Percentiles rank a stretch among this genome's conserved stretches.
These are phyloP conservation scores for Sicyos baderoa DNA, from an alignment of 306 rosid genomes.

Conservation along the genomic window DNA sequence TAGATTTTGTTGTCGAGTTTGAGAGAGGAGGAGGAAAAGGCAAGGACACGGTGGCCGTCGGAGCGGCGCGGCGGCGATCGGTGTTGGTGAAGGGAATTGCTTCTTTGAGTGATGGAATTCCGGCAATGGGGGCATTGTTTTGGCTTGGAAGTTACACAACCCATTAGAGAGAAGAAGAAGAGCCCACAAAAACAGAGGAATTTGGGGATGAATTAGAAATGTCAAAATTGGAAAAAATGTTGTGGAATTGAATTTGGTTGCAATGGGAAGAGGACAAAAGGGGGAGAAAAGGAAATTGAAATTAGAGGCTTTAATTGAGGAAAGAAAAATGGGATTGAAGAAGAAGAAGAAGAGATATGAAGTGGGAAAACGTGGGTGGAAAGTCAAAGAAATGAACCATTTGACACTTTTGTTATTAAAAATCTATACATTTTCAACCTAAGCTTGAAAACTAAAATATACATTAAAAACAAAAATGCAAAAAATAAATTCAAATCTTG, in stretches of 20 bases:
- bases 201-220: too few species aligned
- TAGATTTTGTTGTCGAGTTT: conserved; percentile 25
- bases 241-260: background rate
- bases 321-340: background rate
- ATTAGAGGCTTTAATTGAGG: conserved; percentile 2
- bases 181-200: background rate
- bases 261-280: conserved; percentile 4
- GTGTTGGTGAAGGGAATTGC: conserved; percentile 68
- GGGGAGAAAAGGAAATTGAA: background rate
- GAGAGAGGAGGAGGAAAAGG: conserved; percentile 73
- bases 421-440: too few species aligned
- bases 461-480: too few species aligned
- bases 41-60: conserved; percentile 62
- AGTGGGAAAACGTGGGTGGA: background rate
- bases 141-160: conserved; percentile 78
- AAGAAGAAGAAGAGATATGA: background rate
- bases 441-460: too few species aligned
- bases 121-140: conserved; percentile 68
- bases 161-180: conserved; percentile 32
- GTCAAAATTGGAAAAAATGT: too few species aligned
- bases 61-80: conserved; percentile 34
- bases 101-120: conserved; percentile 39
- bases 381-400: conserved; percentile 3
- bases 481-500: too few species aligned
- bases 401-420: background rate